phyloP scores from a whole-genome alignment of 1,284 basidiomycete species.

The Bondarzewia mesenterica region DNA sequence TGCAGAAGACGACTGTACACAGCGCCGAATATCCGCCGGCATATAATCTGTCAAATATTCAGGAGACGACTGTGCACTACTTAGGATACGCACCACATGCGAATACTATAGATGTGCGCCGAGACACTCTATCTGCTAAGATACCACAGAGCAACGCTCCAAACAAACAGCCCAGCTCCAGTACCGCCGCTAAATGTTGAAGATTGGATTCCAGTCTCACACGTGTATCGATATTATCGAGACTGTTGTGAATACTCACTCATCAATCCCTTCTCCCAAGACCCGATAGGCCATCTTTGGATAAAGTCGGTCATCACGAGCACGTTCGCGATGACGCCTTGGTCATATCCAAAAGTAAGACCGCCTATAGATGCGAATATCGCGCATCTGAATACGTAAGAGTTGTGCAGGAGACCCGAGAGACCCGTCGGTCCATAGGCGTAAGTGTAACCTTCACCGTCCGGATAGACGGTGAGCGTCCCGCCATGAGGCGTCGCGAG shows the following conservation, averaged over 20 bases:
- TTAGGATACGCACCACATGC: conserved; percentile 48
- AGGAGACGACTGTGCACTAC: background rate
- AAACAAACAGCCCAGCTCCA: conserved; percentile 69
- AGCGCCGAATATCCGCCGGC: background rate
- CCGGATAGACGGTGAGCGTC: conserved; percentile 19
- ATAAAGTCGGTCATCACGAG: conserved; percentile 76
- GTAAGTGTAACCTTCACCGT: conserved; percentile 42
- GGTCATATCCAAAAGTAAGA: conserved; percentile 60
- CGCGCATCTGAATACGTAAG: conserved; percentile 54
- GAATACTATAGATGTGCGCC: conserved; percentile 55
- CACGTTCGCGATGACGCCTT: conserved; percentile 63
- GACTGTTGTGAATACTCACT: conserved; percentile 36
- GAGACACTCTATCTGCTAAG: conserved; percentile 59
- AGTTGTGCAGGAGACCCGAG: conserved; percentile 53
- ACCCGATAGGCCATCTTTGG: conserved; percentile 54
- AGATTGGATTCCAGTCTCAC: background rate
- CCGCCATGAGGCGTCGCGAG: conserved; percentile 16
- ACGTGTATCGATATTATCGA: background rate
- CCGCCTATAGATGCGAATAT: conserved; percentile 73
- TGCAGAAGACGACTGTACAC: conserved; percentile 52
- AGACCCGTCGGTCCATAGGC: conserved; percentile 61
- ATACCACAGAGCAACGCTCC: conserved; percentile 63
- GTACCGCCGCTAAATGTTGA: conserved; percentile 49
- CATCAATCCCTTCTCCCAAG: conserved; percentile 68
- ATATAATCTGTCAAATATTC: background rate